Evolutionary conservation across 495 filamentous ascomycete genomes (phyloP), one percentile per base, ranked within the genome.

Genomic region (Trichodelitschia bisporula): DNA sequence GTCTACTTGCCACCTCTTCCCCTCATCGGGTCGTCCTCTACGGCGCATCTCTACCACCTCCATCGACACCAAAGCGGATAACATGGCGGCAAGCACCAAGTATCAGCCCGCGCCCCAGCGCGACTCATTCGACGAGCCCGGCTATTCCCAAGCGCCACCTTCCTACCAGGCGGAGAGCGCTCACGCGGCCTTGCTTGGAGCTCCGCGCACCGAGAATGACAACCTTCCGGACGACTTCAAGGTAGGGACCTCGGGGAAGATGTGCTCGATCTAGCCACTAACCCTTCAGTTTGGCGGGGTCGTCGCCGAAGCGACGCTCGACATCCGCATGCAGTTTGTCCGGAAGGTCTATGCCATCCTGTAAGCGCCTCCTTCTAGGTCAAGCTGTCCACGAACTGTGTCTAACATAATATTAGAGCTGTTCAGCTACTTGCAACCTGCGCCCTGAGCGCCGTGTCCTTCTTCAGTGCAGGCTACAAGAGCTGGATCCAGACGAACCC

Each of bases 161-260:
- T 71, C 71, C 12, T 84, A 84, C 56, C 64, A 69, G 39, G 58
- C 61, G 15, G 63, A 66, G 37, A 49, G 52, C 20, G 49, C 57
- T 28, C 28, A 41, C 19, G 57, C 54, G 33, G 60, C 50, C 31
- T 54, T 77, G 40, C 56, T 75, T 45, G 53, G 61, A 43, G 37
- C 51, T n/a, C 61, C 70, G 32, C 72, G 86, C 48, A 69, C 67
- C 47, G 79, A 90, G 44, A 75, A 83, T 49, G 82, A 92, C 47
- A 72, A 80, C 40, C 47, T 97, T 26, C 86, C 86, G 3, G 86
- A 97, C 62, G 86, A 97, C 57, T 95, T 97, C 64, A 97, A 91
- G 59, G 74, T 75, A 11, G 5, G 28, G 14, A 14, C n/a, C n/a
- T n/a, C n/a, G n/a, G n/a, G n/a, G n/a, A n/a, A n/a, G n/a, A n/a